Evolutionary conservation across 1,139 yeast species (phyloP), one percentile per base, ranked within the genome.

Genomic region (Pichia sp.): DNA sequence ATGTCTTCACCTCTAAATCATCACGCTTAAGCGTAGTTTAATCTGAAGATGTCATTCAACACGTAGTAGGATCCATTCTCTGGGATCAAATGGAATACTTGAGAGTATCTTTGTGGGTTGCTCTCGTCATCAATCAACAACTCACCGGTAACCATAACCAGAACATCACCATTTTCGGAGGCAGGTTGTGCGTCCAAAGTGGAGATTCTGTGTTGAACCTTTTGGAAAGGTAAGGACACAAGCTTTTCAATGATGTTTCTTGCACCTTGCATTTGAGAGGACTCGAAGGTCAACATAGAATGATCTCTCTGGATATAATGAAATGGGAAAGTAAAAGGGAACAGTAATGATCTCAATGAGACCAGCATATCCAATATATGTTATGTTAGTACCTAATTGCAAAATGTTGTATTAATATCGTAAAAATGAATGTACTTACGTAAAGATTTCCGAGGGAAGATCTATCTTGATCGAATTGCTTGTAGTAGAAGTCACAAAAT

Each of bases 151-250:
- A 91, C 97, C 94, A 91, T 82, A 40, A 88, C 97, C 55, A 91
- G 72, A 42, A 91, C 94, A 58, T 88, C 97, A 45, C 96, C 96
- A 51, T 69, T 74, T 42, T 94, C 85, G 44, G 95, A 82, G 28
- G 93, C 96, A 33, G 98, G 98, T 67, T 91, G 99, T 34, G 97
- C 98, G 58, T 91, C 98, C 55, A 91, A 73, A 33, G 98, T 88
- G 39, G 94, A 78, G 57, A 91, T 81, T 66, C 93, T 74, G 69
- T 91, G 99, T 34, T 75, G 80, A 43, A 93, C 96, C 66, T 86
- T 86, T 60, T 74, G 81, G 72, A 91, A 91, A 36, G 96, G 96
- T 54, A 91, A 73, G 22, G 86, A 72, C 29, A 74, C 76, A 51
- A 91, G 74, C 63, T 91, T 91, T 66, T 88, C 97, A 48, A 88